Conservation (phyloP, 116 monocot genomes). For the Papilionanthe hybrid region DNA sequence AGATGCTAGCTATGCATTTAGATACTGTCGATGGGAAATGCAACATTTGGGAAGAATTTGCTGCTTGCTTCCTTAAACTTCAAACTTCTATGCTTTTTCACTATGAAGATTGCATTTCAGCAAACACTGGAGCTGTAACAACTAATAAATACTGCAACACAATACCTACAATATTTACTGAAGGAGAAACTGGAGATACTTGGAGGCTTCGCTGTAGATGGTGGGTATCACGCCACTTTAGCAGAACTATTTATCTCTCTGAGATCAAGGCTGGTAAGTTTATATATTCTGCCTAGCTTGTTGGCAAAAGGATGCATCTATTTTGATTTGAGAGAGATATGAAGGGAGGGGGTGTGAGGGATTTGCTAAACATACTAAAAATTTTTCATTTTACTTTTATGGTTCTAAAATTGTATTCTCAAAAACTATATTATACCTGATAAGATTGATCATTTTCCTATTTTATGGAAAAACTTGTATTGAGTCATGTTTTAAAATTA, state of each 20-base stretch:
- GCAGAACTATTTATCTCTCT: slow-evolving; percentile 20
- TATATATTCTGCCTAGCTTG: background rate
- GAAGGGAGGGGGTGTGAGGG: too few species aligned
- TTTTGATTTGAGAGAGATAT: too few species aligned
- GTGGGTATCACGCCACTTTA: slow-evolving; percentile 64
- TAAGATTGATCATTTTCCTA: too few species aligned
- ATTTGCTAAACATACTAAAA: too few species aligned
- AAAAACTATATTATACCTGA: too few species aligned
- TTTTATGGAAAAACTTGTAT: background rate
- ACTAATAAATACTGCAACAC: background rate
- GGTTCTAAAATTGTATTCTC: too few species aligned
- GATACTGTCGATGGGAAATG: slow-evolving; percentile 44
- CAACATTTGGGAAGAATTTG: slow-evolving; percentile 54
- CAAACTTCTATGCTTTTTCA: slow-evolving; percentile 14
- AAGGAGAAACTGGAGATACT: slow-evolving; percentile 16
- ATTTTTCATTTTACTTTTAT: too few species aligned
- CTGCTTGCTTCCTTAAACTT: slow-evolving; percentile 51
- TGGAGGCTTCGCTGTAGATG: slow-evolving; percentile 57
- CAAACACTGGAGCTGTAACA: slow-evolving; percentile 8
- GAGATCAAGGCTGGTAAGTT: slow-evolving; percentile 40
- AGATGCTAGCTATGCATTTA: slow-evolving; percentile 50
- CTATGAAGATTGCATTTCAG: slow-evolving; percentile 43
- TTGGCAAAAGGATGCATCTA: too few species aligned
- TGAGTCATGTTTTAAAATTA: too few species aligned
- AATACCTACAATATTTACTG: slow-evolving; percentile 24